phyloP scores from a whole-genome alignment of 164 flowering plant genomes.

The Aristolochia fimbriata region DNA sequence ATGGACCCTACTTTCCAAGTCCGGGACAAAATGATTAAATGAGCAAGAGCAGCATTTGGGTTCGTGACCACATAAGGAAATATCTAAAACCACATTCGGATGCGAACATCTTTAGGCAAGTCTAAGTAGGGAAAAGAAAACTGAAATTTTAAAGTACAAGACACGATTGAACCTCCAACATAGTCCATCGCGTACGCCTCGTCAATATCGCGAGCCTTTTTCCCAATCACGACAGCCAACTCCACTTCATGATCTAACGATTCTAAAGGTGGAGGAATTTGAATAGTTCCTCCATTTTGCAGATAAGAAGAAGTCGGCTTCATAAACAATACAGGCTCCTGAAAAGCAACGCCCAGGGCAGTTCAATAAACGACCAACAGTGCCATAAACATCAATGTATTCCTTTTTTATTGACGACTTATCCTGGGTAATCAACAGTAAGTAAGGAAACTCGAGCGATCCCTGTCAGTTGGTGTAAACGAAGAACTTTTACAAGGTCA shows the following conservation, averaged over 20 bases:
- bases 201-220: conserved; percentile 79
- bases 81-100: too few relatives aligned
- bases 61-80: too few relatives aligned
- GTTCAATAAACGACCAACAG: not conserved
- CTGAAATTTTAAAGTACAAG: too few relatives aligned
- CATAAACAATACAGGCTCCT: conserved; percentile 94
- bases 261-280: conserved; percentile 59
- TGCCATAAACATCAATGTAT: not conserved
- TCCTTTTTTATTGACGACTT: too few relatives aligned
- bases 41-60: too few relatives aligned
- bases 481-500: not conserved
- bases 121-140: too few relatives aligned
- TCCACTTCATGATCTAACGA: conserved; percentile 87
- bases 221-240: conserved; percentile 74
- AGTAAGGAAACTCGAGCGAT: not conserved
- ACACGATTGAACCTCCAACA: conserved; percentile 51
- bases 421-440: not conserved
- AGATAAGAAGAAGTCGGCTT: conserved; percentile 94
- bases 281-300: conserved; percentile 77
- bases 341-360: not conserved
- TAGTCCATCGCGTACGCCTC: conserved; percentile 78
- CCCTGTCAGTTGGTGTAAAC: not conserved
- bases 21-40: too few relatives aligned
- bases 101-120: too few relatives aligned
- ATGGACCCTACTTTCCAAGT: too few relatives aligned